A percentile compares a stretch with the other conserved stretches of the same genome.
Evolutionary conservation across 2,329 filamentous ascomycete species (phyloP).

Genomic region (Pseudogymnoascus sp.): DNA sequence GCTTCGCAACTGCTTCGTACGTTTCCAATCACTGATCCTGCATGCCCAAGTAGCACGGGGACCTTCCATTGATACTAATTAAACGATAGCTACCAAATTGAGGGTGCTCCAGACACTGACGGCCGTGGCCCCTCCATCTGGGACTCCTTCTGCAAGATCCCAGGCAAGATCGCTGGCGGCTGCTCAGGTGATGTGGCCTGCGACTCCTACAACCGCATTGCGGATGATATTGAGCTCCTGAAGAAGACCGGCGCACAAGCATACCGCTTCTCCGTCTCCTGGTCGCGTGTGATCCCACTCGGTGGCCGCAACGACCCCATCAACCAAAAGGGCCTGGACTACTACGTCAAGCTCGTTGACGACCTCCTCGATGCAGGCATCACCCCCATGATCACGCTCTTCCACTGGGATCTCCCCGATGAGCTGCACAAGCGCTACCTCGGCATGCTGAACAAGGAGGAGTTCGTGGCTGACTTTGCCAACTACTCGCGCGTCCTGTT

Average conservation of each 20-base stretch:
- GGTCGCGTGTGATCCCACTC: slow-evolving; percentile 77
- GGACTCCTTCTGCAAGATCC: slow-evolving; percentile 77
- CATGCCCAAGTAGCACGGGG: not conserved
- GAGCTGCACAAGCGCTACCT: slow-evolving; percentile 72
- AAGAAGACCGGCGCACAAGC: slow-evolving; percentile 63
- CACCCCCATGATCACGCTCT: slow-evolving; percentile 71
- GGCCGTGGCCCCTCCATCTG: slow-evolving; percentile 78
- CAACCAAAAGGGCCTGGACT: slow-evolving; percentile 68
- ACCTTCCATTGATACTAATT: not conserved
- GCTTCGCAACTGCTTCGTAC: slow-evolving; percentile 70
- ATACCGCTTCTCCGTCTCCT: slow-evolving; percentile 81
- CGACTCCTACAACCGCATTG: slow-evolving; percentile 76
- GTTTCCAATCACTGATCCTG: slow-evolving; percentile 23
- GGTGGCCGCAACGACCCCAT: slow-evolving; percentile 74
- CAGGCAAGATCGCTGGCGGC: slow-evolving; percentile 75
- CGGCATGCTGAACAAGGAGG: slow-evolving; percentile 68
- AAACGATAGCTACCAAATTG: slow-evolving; percentile 68
- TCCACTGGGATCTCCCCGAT: slow-evolving; percentile 83
- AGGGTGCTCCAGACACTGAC: slow-evolving; percentile 66
- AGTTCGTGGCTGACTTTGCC: slow-evolving; percentile 76
- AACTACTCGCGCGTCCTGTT: slow-evolving; percentile 71
- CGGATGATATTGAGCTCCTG: slow-evolving; percentile 68
- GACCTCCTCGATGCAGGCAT: slow-evolving; percentile 70
- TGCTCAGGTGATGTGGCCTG: slow-evolving; percentile 70
- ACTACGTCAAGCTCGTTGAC: slow-evolving; percentile 73